phyloP scores from a whole-genome alignment of 108 stramenopile species.

The Mayamaea pseudoterrestris region DNA sequence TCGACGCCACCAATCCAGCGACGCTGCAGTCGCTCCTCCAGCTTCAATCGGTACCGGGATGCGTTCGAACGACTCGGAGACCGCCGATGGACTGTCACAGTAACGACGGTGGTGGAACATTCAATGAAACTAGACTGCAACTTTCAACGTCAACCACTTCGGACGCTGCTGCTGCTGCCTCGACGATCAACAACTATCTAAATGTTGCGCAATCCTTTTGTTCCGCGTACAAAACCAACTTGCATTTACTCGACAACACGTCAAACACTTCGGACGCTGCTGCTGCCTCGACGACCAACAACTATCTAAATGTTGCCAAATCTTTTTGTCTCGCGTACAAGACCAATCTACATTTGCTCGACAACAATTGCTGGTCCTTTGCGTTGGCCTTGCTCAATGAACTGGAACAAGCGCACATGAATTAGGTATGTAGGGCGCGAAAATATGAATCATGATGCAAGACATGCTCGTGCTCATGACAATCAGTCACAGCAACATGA shows the following conservation, averaged over 20 bases:
- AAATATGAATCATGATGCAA: too few species aligned
- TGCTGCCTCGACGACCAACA: too few species aligned
- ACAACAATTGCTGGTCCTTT: slow-evolving; percentile 28
- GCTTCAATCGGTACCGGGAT: slow-evolving; percentile 18
- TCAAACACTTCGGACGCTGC: slow-evolving; percentile 8
- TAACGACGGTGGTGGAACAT: background rate
- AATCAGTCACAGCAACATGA: too few species aligned
- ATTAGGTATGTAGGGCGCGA: too few species aligned
- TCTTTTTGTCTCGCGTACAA: background rate
- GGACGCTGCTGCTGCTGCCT: too few species aligned
- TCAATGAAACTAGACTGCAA: background rate
- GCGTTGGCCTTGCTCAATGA: slow-evolving; percentile 14
- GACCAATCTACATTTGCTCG: slow-evolving; percentile 15
- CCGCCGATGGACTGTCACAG: too few species aligned
- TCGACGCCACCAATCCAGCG: slow-evolving; percentile 8
- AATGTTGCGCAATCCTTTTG: too few species aligned
- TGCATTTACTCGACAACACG: slow-evolving; percentile 1
- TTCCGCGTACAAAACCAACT: background rate
- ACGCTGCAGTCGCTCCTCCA: slow-evolving; percentile 10
- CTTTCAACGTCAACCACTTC: too few species aligned
- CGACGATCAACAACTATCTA: too few species aligned
- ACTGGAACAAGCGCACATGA: too few species aligned
- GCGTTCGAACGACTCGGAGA: slow-evolving; percentile 7
- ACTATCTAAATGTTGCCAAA: too few species aligned
- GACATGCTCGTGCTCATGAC: too few species aligned